Evolutionary conservation across 139 green algal species (phyloP), one percentile per base, ranked within the genome.

Genomic region (Tetradesmus lagerheimii): DNA sequence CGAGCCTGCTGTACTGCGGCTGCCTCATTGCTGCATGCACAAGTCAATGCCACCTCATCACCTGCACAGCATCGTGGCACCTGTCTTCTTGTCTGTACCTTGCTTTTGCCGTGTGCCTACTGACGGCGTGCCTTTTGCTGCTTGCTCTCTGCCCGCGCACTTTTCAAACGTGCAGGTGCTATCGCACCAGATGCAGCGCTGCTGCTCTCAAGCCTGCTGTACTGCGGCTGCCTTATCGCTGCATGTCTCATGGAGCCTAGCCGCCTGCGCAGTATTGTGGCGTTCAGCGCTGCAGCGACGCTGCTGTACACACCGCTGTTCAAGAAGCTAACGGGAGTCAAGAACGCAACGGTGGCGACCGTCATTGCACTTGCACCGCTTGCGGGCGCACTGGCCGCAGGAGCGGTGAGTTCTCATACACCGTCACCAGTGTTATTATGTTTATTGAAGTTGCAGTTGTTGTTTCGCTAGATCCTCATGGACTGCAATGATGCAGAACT

Each of bases 291-390:
- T 2, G 93, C 86, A 29, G 85, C 82, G 6, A 96, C 93, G 20
- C 45, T 96, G 82, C 87, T 94, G n/a, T 97, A 95, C 71, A 94
- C 95, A 12, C 95, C 94, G 12, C 43, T 97, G 23, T 91, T 97
- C 53, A 97, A 97, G 85, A 71, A 84, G 39, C 34, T 96, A 23
- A 93, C 93, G 1, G 67, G 90, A 2, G 57, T 96, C 71, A 97
- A 97, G 89, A 97, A 96, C 81, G 87, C 91, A 20, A 80, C 90
- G 12, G 95, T 97, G 16, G 95, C 95, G 0, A 89, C 84, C 20
- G 91, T 95, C 31, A 96, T 97, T 15, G 94, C 95, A 0, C 86
- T 92, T 34, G 92, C 94, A 1, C 90, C 93, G 0, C 39, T 95
- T 16, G 90, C 92, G 1, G 95, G 95, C 11, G 95, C 90, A 0